Evolutionary conservation across 2,329 filamentous ascomycete species (phyloP), one percentile per base, ranked within the genome.

Genomic region (Beauveria caledonica): DNA sequence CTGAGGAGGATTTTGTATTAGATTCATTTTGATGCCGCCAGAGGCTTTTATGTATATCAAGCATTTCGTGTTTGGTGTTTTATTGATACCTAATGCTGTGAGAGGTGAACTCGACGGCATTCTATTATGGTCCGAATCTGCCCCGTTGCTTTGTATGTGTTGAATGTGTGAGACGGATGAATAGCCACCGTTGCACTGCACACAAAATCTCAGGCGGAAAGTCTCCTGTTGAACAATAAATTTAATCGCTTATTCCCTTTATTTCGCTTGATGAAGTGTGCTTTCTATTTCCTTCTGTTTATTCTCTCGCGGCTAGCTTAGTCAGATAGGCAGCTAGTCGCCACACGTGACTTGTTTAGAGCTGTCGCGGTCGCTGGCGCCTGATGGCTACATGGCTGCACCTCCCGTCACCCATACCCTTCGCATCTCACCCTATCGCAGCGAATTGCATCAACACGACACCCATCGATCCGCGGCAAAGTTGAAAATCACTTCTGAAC

Each of bases 281-380:
- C 39, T 17, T 55, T 55, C 40, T 11, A 55, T 33, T 25, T 44
- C 19, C 36, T 36, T 58, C 17, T 49, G 25, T 27, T 36, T 36
- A 10, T 36, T 36, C 5, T 6, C 5, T 36, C 11, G 33, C 33
- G 33, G 57, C 7, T 52, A 15, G 58, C 58, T 60, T 54, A 60
- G 58, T 60, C 58, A 60, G 58, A 39, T 2, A n/a, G 15, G 29
- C 2, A 54, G 29, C 23, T 11, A 49, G 21, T n/a, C n/a, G 27
- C 21, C 70, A 73, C 72, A 72, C 74, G 72, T 62, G 9, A 36
- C 46, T 55, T 60, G 61, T n/a, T 36, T 36, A 40, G 64, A 70
- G 73, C 69, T 74, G 75, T 76, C 76, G 76, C 76, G 75, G 76
- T 72, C 72, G 68, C 75, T 77, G 76, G 70, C 73, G 76, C 76